phyloP scores from a whole-genome alignment of 2,329 filamentous ascomycete species.

The Ophiosphaerella korrae region DNA sequence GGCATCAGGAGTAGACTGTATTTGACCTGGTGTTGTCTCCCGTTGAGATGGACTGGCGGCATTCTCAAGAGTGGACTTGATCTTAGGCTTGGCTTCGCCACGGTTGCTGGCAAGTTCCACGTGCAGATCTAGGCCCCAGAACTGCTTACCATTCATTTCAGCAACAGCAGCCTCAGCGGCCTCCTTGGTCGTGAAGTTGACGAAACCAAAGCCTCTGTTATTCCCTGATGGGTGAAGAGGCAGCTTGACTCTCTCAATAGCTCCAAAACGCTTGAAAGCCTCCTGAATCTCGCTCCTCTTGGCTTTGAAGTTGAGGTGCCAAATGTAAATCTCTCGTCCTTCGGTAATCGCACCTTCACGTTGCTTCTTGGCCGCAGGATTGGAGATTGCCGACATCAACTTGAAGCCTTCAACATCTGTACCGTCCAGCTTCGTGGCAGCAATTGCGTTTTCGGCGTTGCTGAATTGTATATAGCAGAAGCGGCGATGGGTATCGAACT shows the following conservation, averaged over 20 bases:
- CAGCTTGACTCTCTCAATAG: conserved; percentile 73
- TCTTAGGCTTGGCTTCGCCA: conserved; percentile 51
- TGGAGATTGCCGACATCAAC: conserved; percentile 80
- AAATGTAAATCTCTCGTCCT: conserved; percentile 82
- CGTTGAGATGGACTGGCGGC: conserved; percentile 50
- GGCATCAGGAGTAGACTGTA: conserved; percentile 32
- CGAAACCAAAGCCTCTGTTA: conserved; percentile 78
- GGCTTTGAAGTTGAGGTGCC: conserved; percentile 82
- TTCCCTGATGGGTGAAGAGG: conserved; percentile 64
- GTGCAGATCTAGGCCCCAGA: conserved; percentile 69
- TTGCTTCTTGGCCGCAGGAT: conserved; percentile 77
- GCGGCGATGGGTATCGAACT: conserved; percentile 83
- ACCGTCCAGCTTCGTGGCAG: conserved; percentile 74
- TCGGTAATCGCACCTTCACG: conserved; percentile 84
- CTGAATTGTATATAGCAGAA: conserved; percentile 97
- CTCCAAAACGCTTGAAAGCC: conserved; percentile 76
- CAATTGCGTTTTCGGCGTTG: conserved; percentile 48
- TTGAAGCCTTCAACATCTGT: conserved; percentile 69
- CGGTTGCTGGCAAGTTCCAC: conserved; percentile 59
- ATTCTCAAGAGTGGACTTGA: conserved; percentile 54
- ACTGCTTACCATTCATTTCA: conserved; percentile 71
- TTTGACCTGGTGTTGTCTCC: conserved; percentile 21
- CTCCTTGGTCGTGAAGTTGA: conserved; percentile 73
- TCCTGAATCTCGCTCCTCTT: conserved; percentile 73
- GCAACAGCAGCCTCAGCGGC: conserved; percentile 67